Evolutionary conservation across 2,329 filamentous ascomycete species (phyloP).

Genomic region (Orbilia quercus): DNA sequence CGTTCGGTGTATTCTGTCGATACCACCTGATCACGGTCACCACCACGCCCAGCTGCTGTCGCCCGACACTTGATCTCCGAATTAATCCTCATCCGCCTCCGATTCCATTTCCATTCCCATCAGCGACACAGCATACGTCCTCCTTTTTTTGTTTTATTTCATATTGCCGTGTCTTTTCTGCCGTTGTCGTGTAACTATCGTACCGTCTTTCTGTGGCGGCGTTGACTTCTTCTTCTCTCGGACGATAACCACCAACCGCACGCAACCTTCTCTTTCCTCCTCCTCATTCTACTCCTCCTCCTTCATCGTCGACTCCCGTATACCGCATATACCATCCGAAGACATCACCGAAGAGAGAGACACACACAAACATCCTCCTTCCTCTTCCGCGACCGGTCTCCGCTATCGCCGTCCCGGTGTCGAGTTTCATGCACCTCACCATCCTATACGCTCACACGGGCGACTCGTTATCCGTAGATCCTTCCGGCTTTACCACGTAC

Average conservation of each 20-base stretch:
- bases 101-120: neutral
- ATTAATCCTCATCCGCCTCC: neutral
- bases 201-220: neutral
- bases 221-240: conserved; percentile 6
- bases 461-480: conserved; percentile 59
- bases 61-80: neutral
- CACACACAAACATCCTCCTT: neutral
- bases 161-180: neutral
- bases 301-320: neutral
- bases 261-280: neutral
- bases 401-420: neutral
- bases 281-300: neutral
- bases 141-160: neutral
- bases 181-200: neutral
- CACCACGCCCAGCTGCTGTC: neutral
- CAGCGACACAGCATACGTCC: neutral
- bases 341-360: no score
- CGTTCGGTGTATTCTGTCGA: neutral
- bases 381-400: neutral
- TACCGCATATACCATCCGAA: neutral
- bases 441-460: conserved; percentile 59
- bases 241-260: neutral
- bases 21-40: no score
- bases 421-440: conserved; percentile 58
- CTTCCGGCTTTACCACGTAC: conserved; percentile 58